These are phyloP conservation scores for Litsea cubeba DNA, from an alignment of 164 flowering plant genomes.

Conservation along the genomic window DNA sequence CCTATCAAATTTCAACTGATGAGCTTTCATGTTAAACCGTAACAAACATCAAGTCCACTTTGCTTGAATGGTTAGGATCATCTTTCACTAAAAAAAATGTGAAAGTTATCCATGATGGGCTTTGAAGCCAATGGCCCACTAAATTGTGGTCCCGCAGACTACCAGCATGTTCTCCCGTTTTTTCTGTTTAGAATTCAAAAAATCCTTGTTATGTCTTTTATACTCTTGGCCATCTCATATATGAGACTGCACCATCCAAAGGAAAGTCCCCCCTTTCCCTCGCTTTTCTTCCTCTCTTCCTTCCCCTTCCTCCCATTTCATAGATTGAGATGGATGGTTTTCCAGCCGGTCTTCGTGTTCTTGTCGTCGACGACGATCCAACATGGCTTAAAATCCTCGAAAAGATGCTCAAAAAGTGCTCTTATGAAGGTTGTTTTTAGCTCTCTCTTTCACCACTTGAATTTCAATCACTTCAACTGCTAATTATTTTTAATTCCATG, in stretches of 20 bases:
- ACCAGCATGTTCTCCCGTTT: too few relatives aligned
- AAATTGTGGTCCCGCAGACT: not conserved
- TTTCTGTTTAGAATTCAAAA: not conserved
- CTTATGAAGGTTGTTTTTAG: slow-evolving; percentile 46
- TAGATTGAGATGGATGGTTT: slow-evolving; percentile 20
- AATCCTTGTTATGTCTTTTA: not conserved
- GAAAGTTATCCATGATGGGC: not conserved
- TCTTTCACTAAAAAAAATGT: not conserved
- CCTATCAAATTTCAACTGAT: too few relatives aligned
- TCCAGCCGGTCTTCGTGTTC: slow-evolving; percentile 83
- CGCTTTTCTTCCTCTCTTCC: not conserved
- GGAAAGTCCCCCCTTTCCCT: not conserved
- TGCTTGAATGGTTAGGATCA: not conserved
- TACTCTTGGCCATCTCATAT: not conserved
- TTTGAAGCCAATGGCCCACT: not conserved
- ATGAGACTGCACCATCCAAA: not conserved
- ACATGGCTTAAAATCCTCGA: slow-evolving; percentile 87
- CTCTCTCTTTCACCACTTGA: not conserved
- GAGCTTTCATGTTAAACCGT: not conserved
- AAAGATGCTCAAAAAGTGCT: slow-evolving; percentile 91
- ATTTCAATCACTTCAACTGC: not conserved
- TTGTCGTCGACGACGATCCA: slow-evolving; percentile 90
- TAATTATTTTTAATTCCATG: not conserved
- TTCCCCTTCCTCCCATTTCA: not conserved
- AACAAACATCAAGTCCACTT: not conserved